A percentile compares a stretch with the other conserved stretches of the same genome.
phyloP scores from a whole-genome alignment of 1,284 basidiomycete species.

The Melampsora larici-populina region DNA sequence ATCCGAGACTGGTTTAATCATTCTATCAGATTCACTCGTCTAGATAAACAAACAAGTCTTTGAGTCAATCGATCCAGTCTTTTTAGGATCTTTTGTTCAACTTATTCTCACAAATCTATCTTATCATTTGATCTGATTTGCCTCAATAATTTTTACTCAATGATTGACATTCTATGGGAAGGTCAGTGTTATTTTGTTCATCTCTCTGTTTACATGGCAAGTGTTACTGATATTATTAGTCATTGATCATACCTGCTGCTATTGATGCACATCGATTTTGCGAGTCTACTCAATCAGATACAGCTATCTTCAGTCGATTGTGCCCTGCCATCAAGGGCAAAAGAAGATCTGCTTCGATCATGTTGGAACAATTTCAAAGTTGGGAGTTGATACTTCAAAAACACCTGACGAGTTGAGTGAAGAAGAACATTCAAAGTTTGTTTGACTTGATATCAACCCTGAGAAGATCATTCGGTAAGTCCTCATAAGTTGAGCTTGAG shows the following conservation, averaged over 20 bases:
- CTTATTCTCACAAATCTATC: too few relatives aligned
- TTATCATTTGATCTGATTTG: too few relatives aligned
- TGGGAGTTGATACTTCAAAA: slow-evolving; percentile 80
- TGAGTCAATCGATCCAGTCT: too few relatives aligned
- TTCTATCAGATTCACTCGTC: too few relatives aligned
- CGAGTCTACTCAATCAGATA: slow-evolving; percentile 91
- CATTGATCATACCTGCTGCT: slow-evolving; percentile 69
- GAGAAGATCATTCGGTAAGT: slow-evolving; percentile 86
- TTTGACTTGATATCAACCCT: slow-evolving; percentile 85
- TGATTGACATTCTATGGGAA: too few relatives aligned
- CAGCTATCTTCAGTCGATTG: slow-evolving; percentile 85
- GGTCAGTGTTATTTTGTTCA: slow-evolving; percentile 57
- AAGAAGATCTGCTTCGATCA: slow-evolving; percentile 89
- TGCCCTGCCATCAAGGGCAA: slow-evolving; percentile 91
- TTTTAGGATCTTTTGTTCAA: too few relatives aligned
- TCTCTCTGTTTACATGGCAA: not conserved
- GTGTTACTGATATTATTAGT: slow-evolving; percentile 6
- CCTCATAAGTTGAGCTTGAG: too few relatives aligned
- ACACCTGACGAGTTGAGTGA: slow-evolving; percentile 80
- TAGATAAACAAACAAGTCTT: too few relatives aligned
- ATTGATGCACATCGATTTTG: slow-evolving; percentile 98
- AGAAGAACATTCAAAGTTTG: slow-evolving; percentile 85
- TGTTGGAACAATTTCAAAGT: slow-evolving; percentile 93
- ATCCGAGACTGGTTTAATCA: too few relatives aligned
- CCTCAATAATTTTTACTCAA: too few relatives aligned